Base-by-base conservation (phyloP, 805 yeast species). In the Spathaspora girioi region DNA sequence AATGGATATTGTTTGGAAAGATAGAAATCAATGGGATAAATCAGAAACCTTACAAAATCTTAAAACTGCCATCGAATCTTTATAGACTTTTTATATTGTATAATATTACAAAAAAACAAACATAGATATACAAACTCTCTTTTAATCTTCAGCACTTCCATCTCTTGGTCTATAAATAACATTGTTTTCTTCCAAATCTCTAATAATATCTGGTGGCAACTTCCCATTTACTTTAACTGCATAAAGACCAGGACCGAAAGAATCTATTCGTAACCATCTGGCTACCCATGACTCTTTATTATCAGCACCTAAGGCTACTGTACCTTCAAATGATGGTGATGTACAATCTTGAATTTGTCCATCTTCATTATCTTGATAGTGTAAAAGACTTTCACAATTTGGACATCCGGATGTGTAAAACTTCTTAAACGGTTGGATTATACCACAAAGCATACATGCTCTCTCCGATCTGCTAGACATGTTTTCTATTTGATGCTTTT, bases 401-500 rank as follows among this genome's bases (percentile, higher is more conserved):
- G 99, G 98, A 69, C 99, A 93, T 6, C 98, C 98, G 17, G 82
- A 82, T 52, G 84, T 84, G 47, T 87, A 82, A 66, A 94, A 94
- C 61, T 78, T 58, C 43, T 76, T 80, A 59, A 87, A 80, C 5
- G 96, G 83, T 63, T 89, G 96, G 50, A 93, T 89, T 50, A 93
- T 79, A 3, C 97, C 98, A 70, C 99, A 93, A 52, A 94, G 80
- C 97, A 93, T 89, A 64, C 99, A 93, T 7, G 98, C 98, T 76
- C 99, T 83, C 56, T 91, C 96, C 9, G 86, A 78, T 71, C 84
- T 80, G 35, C 80, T 71, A 12, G 86, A 74, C 79, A 75, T 75
- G 23, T 11, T 48, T 10, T 20, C 14, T 26, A 31, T 17, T 45
- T 23, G 40, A 3, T 35, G 19, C 23, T 40, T 38, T 42, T 7